Evolutionary conservation across 768 basidiomycete genomes (phyloP).

Genomic region (Tricholoma furcatifolium): DNA sequence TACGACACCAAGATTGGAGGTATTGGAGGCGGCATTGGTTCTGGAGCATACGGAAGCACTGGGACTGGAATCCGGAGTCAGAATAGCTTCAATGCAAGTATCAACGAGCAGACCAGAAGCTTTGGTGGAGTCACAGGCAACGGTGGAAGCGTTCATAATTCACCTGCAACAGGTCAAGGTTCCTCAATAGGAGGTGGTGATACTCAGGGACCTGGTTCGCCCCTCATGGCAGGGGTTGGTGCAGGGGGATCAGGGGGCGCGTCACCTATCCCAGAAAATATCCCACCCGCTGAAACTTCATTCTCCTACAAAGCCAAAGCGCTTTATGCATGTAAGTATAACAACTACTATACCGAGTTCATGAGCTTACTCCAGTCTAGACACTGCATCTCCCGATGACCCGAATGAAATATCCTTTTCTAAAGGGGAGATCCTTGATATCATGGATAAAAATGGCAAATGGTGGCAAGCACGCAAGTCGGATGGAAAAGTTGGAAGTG

Average conservation of each 20-base stretch:
- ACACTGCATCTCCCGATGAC: conserved; percentile 91
- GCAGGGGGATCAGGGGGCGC: conserved; percentile 40
- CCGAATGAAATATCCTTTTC: conserved; percentile 93
- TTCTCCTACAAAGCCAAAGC: conserved; percentile 83
- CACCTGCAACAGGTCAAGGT: conserved; percentile 33
- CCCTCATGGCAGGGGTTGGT: conserved; percentile 67
- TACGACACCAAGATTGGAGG: conserved; percentile 67
- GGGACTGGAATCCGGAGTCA: conserved; percentile 51
- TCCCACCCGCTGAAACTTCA: conserved; percentile 32
- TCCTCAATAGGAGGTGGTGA: conserved; percentile 46
- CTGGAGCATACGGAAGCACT: conserved; percentile 47
- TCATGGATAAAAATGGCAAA: conserved; percentile 89
- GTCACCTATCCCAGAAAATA: conserved; percentile 24
- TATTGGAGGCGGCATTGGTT: conserved; percentile 43
- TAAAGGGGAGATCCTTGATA: conserved; percentile 91
- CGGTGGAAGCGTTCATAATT: conserved; percentile 57
- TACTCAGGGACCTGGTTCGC: conserved; percentile 54
- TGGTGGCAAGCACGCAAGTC: conserved; percentile 89
- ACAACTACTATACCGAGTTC: conserved; percentile 8
- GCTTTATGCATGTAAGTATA: conserved; percentile 77
- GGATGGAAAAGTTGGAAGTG: conserved; percentile 78
- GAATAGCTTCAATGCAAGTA: conserved; percentile 51
- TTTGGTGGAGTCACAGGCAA: conserved; percentile 35
- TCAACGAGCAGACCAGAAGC: conserved; percentile 36
- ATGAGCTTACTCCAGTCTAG: conserved; percentile 41